A percentile compares a stretch with the other conserved stretches of the same genome.
phyloP scores from a whole-genome alignment of 345 rosid genomes.

The Chamaenerion angustifolium region DNA sequence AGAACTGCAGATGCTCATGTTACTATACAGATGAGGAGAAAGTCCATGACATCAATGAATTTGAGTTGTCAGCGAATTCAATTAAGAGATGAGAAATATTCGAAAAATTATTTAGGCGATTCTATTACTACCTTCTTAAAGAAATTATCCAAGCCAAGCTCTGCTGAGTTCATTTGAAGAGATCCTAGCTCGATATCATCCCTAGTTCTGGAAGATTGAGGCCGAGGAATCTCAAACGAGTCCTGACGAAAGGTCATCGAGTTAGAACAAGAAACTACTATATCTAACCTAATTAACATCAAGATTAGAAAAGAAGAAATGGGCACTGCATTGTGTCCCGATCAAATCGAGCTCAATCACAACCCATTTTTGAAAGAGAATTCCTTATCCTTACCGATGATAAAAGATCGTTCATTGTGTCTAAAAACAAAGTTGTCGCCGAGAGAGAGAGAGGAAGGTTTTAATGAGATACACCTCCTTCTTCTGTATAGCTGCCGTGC shows the following conservation, averaged over 20 bases:
- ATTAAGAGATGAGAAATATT: not conserved
- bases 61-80: not conserved
- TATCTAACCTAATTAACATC: no score
- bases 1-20: no score
- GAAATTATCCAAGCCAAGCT: conserved; percentile 63
- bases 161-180: conserved; percentile 51
- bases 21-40: no score
- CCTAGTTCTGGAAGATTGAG: conserved; percentile 43
- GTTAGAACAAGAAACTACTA: no score
- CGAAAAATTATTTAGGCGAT: not conserved
- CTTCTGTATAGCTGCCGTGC: conserved; percentile 1
- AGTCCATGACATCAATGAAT: no score
- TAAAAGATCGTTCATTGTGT: conserved; percentile 75
- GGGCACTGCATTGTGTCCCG: no score
- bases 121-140: conserved; percentile 44
- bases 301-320: not conserved
- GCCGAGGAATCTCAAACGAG: conserved; percentile 64
- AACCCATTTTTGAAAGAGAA: no score
- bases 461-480: conserved; percentile 2
- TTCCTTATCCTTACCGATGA: conserved; percentile 24
- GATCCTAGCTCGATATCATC: conserved; percentile 66
- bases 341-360: not conserved
- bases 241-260: no score
- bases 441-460: not conserved
- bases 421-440: not conserved